These are phyloP conservation scores for Alternaria alternata DNA, from an alignment of 2,329 filamentous ascomycete genomes.

Conservation along the genomic window DNA sequence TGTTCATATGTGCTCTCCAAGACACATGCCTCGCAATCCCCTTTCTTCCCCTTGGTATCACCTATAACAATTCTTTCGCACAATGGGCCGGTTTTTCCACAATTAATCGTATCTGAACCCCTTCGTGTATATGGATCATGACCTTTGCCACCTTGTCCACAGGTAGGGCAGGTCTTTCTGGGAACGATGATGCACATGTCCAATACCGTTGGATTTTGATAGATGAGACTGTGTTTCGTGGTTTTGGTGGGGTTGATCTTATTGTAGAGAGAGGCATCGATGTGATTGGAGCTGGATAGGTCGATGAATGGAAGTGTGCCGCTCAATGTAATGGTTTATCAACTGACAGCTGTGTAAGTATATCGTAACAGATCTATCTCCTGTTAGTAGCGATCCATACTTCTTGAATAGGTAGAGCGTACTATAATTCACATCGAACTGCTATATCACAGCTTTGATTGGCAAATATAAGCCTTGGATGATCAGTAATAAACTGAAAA, in stretches of 20 bases:
- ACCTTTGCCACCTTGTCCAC: neutral
- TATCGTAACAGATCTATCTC: neutral
- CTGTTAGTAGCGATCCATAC: neutral
- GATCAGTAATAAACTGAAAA: neutral
- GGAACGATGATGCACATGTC: neutral
- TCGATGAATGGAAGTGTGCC: neutral
- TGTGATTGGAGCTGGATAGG: neutral
- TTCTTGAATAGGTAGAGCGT: neutral
- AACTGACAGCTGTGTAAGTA: neutral
- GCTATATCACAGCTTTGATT: neutral
- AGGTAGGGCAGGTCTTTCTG: neutral
- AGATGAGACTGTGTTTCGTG: neutral
- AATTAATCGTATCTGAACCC: neutral
- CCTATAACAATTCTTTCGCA: neutral
- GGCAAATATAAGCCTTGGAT: neutral
- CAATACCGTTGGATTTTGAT: neutral
- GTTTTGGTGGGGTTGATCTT: no score
- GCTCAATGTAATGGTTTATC: neutral
- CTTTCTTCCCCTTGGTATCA: neutral
- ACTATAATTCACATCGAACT: neutral
- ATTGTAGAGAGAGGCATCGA: neutral
- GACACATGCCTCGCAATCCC: neutral
- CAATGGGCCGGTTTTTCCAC: neutral
- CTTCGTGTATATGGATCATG: neutral
- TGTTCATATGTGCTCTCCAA: neutral